Base-by-base conservation (phyloP, 495 filamentous ascomycete genomes). In the Penicillium egyptiacum region DNA sequence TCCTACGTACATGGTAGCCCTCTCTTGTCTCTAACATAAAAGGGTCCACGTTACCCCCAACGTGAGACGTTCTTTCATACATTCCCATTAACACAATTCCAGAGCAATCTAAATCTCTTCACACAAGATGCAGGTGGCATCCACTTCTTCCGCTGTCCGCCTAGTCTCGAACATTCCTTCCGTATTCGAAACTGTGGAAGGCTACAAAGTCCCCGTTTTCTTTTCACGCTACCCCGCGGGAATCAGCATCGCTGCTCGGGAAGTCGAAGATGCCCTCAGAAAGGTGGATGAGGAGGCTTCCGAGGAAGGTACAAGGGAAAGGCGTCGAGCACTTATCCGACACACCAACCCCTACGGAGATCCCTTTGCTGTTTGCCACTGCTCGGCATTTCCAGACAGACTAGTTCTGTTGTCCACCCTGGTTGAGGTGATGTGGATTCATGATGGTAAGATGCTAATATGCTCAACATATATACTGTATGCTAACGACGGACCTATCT, bases 301-400 rank as follows among this genome's bases (percentile, higher is more conserved):
- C 3, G 39, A 41, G 39, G 39, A 41, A 41, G 39, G 39, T 0
- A 17, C 39, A 41, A 19, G 39, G n/a, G 39, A 41, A 41, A 19
- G 39, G 17, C 39, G 39, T 20, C 39, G 16, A 41, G 53, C 53
- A 12, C 4, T 48, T 3, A 30, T 56, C n/a, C 23, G 53, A 19
- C 53, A 56, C 31, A 11, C 43, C 10, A 26, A 56, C 14, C 30
- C 42, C 3, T 14, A 39, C 28, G 37, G 37, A 8, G 19, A 48
- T 7, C 43, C 44, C 11, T 56, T 56, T 12, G 35, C 53, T 19
- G 40, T 56, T 31, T 56, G 53, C 30, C 53, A 56, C 31, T 56
- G 53, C 43, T 39, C 53, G 5, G 53, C 42, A 12, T 23, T 48
- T 48, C 53, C 53, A 14, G 53, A 56, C 16, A 17, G 53, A 35